Evolutionary conservation across 305 asterid species (phyloP), one percentile per base, ranked within the genome.

Genomic region (Fraxinus angustifolia): DNA sequence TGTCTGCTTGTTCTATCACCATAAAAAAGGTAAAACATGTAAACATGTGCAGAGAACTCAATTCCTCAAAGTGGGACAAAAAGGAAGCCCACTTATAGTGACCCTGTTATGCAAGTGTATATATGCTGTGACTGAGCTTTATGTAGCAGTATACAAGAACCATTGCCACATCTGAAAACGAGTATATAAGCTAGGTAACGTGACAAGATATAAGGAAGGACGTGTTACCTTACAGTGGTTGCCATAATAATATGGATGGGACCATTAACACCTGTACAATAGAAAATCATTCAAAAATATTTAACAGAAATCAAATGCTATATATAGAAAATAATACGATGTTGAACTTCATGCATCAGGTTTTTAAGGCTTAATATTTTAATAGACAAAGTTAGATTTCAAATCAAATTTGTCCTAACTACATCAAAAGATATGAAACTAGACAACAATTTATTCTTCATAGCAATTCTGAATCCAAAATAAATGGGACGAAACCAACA

Each of bases 181-280:
- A 16, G 60, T 4, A 1, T 50, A 50, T 50, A 50, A 50, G 60
- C 60, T 50, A 50, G 60, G 60, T 14, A 50, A 50, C 1, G 8
- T 50, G 60, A 4, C 60, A 50, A 16, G 21, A 33, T 34, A 78
- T 40, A 12, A 30, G 38, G 17, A 83, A 85, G 73, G 73, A 36
- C 16, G 36, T 28, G 56, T 75, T 76, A 85, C 88, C 92, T 87
- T 79, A 89, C 81, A 40, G 82, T 77, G 67, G 87, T 45, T 34
- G 89, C 82, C 87, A 84, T 84, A 72, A 87, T 84, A 73, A 86
- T 83, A 80, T 86, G 90, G 80, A 84, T 80, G 60, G 90, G 88
- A 74, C 91, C 88, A 82, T 87, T 89, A 62, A 86, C 89, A 85
- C 89, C 89, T 84, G 89, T 87, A 76, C 40, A 74, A 31, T 76